Evolutionary conservation across 352 stramenopile genomes (phyloP), one percentile per base, ranked within the genome.

Genomic region (Phytopythium mirpurense): DNA sequence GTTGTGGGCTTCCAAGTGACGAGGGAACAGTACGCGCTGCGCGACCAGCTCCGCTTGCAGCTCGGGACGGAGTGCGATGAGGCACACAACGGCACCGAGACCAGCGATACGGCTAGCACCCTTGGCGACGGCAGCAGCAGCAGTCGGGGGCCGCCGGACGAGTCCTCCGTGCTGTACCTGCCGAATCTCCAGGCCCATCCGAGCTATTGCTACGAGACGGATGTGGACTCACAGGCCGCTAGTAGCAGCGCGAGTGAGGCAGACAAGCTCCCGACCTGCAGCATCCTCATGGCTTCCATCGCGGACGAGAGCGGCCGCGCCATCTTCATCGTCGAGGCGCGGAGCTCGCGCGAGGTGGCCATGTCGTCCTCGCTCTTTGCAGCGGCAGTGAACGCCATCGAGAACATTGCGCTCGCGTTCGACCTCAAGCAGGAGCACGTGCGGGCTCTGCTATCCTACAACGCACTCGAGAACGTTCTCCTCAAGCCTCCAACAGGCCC

Each of bases 331-430:
- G 49, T 89, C 5, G 78, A 89, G 36, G 78, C 70, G 7, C 67
- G 78, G 18, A 82, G 72, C 48, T 57, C 59, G 12, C 71, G 65
- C 18, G 68, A 71, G 8, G 46, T 74, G 14, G 21, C 35, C 1
- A 82, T 89, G 27, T 80, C 78, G n/a, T 72, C 70, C 18, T 69
- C 77, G 21, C 54, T 87, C 8, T 83, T 89, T 54, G 55, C 68
- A 4, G 70, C 74, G 0, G 68, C 70, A 8, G 67, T 86, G 32
- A 79, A 65, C 2, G 72, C 72, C n/a, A 55, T 89, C 5, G 78
- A 89, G 47, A 89, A 89, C 40, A 65, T 78, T 12, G 76, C 86
- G 24, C 82, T 82, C 38, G 65, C 83, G 18, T 87, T 83, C 51
- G 74, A 89, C 38, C 51, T 89, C 19, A 76, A 60, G 24, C 65